phyloP scores from a whole-genome alignment of 371 early-diverging fungal species.

The Circinella minor region DNA sequence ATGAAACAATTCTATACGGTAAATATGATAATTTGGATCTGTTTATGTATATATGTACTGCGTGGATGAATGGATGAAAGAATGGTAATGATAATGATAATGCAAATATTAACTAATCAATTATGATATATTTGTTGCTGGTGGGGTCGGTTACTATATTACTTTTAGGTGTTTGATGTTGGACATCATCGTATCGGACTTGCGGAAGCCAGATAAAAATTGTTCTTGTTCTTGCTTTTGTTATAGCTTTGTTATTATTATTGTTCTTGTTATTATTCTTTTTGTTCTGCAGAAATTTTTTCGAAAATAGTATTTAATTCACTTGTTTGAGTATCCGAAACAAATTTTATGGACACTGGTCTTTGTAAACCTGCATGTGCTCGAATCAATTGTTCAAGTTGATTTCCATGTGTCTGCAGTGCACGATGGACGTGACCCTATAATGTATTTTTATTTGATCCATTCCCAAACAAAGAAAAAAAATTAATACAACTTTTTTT shows the following conservation, averaged over 20 bases:
- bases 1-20: conserved; percentile 77
- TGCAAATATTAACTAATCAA: neutral
- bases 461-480: neutral
- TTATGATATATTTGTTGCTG: neutral
- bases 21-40: conserved; percentile 9
- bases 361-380: conserved; percentile 30
- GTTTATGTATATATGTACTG: neutral
- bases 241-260: neutral
- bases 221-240: neutral
- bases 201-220: conserved; percentile 43
- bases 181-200: conserved; percentile 76
- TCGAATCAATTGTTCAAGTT: conserved; percentile 29
- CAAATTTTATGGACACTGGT: conserved; percentile 42
- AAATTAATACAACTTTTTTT: neutral
- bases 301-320: conserved; percentile 38
- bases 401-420: conserved; percentile 25
- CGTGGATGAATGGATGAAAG: neutral
- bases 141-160: neutral
- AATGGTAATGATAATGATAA: neutral
- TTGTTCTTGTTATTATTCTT: conserved; percentile 8
- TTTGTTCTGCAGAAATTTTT: conserved; percentile 26
- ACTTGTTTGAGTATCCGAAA: conserved; percentile 35
- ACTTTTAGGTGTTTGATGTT: conserved; percentile 58
- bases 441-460: neutral
- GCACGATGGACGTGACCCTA: conserved; percentile 39